Percentiles rank a stretch among this genome's conserved stretches.
Evolutionary conservation across 768 basidiomycete genomes (phyloP).

Genomic region (Boletellus emodensis): DNA sequence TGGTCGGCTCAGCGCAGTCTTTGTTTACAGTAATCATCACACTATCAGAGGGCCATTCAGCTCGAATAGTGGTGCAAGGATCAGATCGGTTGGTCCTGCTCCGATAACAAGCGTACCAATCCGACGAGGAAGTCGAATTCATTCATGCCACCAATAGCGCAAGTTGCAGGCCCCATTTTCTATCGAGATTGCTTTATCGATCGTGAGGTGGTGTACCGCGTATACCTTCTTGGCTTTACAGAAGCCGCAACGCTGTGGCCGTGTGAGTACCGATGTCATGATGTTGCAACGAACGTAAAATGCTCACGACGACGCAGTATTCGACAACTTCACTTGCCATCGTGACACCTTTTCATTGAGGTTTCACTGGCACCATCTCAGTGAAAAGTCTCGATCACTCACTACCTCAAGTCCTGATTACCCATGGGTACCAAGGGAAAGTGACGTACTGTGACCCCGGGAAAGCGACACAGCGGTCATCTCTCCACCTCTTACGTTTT

Average conservation of each 20-base stretch:
- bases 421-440: neutral
- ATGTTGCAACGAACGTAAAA: no score
- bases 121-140: slow-evolving; percentile 77
- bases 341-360: slow-evolving; percentile 59
- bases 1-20: no score
- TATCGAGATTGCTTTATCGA: slow-evolving; percentile 70
- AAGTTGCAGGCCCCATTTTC: slow-evolving; percentile 67
- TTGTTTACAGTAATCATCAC: no score
- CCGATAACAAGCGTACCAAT: slow-evolving; percentile 55
- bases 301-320: slow-evolving; percentile 63
- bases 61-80: no score
- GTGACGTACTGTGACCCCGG: slow-evolving; percentile 55
- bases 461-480: slow-evolving; percentile 80
- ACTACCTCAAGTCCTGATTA: neutral
- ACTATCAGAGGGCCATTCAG: no score
- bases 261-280: neutral
- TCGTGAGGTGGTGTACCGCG: slow-evolving; percentile 67
- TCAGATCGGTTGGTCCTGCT: no score
- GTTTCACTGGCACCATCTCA: slow-evolving; percentile 40
- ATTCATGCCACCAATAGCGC: slow-evolving; percentile 85
- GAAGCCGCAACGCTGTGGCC: neutral
- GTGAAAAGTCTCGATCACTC: slow-evolving; percentile 19
- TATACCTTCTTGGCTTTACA: slow-evolving; percentile 33
- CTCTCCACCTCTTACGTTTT: slow-evolving; percentile 72
- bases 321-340: no score